These are phyloP conservation scores for Cyclotella sp. DNA, from an alignment of 108 stramenopile genomes.

Conservation along the genomic window DNA sequence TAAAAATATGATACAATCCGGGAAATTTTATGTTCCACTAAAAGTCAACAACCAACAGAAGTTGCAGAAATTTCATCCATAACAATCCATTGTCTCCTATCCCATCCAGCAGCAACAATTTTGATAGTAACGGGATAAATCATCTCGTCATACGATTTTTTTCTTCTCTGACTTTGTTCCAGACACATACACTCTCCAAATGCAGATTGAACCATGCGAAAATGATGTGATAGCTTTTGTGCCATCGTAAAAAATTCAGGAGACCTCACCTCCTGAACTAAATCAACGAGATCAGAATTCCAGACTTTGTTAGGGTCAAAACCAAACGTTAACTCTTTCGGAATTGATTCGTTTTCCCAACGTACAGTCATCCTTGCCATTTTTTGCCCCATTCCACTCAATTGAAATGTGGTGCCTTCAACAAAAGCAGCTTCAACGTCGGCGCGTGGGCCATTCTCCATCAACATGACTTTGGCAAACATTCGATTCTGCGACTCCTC, in stretches of 20 bases:
- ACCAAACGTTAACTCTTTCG: background rate
- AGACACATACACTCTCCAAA: background rate
- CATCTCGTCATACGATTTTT: background rate
- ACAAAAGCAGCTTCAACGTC: slow-evolving; percentile 22
- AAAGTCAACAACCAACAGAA: too few species aligned
- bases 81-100: background rate
- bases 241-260: background rate
- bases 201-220: slow-evolving; percentile 6
- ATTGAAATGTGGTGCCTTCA: slow-evolving; percentile 27
- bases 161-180: background rate
- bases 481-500: background rate
- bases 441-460: slow-evolving; percentile 24
- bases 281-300: background rate
- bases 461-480: slow-evolving; percentile 28
- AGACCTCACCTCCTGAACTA: background rate
- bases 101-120: background rate
- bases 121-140: background rate
- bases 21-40: too few species aligned
- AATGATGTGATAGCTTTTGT: slow-evolving; percentile 2
- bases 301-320: background rate
- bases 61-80: background rate
- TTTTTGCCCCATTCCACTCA: background rate
- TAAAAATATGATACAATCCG: too few species aligned
- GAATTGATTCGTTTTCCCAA: background rate
- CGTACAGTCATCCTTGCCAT: background rate